Evolutionary conservation across 129 eudicot genomes (phyloP).

Genomic region (Centella asiatica): DNA sequence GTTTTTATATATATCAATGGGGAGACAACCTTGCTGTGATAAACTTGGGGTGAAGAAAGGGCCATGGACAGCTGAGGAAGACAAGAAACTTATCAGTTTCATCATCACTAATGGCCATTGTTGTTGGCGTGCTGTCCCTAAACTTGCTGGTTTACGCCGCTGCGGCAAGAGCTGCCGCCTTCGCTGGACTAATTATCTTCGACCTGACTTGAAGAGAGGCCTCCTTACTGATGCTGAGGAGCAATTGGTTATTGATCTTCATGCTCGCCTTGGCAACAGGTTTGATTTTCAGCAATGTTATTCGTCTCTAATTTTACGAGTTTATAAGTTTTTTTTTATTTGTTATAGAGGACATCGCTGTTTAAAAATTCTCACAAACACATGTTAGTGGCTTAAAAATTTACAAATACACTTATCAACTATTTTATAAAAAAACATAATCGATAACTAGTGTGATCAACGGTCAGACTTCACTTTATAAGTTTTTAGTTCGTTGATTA

Average conservation of each 20-base stretch:
- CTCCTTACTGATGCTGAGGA: slow-evolving; percentile 82
- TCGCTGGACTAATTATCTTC: slow-evolving; percentile 97
- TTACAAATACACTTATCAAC: too few species aligned
- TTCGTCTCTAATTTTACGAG: too few species aligned
- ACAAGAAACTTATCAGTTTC: slow-evolving; percentile 80
- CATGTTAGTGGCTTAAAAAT: too few species aligned
- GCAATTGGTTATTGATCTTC: slow-evolving; percentile 87
- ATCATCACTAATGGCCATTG: slow-evolving; percentile 93
- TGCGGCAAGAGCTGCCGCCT: slow-evolving; percentile 97
- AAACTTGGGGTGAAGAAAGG: slow-evolving; percentile 99
- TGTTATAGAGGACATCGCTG: too few species aligned
- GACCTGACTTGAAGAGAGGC: slow-evolving; percentile 93
- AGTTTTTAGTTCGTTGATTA: too few species aligned
- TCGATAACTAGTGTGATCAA: too few species aligned
- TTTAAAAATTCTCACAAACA: too few species aligned
- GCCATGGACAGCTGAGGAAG: slow-evolving; percentile 99
- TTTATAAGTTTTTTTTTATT: too few species aligned
- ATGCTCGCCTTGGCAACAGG: slow-evolving; percentile 92
- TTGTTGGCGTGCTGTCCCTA: slow-evolving; percentile 98
- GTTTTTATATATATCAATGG: slow-evolving; percentile 35
- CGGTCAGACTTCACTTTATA: too few species aligned
- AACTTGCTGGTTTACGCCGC: slow-evolving; percentile 85
- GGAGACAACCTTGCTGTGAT: slow-evolving; percentile 97
- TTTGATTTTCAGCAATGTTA: too few species aligned
- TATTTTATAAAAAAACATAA: too few species aligned